A percentile compares a stretch with the other conserved stretches of the same genome.
Conservation (phyloP, 352 stramenopile species). For the Lagenidium giganteum region DNA sequence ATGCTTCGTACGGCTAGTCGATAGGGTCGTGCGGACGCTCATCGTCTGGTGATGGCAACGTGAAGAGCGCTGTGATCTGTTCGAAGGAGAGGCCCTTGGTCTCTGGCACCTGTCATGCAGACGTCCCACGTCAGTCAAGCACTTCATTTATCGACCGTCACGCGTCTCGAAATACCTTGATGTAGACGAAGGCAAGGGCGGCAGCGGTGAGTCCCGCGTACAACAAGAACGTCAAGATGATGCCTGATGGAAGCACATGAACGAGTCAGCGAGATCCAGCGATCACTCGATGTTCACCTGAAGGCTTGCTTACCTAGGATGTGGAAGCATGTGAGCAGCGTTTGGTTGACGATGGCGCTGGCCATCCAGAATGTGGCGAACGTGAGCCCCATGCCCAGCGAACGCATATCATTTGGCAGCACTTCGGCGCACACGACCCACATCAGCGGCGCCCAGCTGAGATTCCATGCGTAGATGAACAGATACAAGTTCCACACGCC, state of each 20-base stretch:
- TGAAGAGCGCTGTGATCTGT: constrained; percentile 55
- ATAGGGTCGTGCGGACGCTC: constrained; percentile 1
- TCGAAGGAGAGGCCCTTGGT: constrained; percentile 56
- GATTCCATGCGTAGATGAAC: constrained; percentile 74
- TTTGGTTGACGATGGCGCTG: constrained; percentile 66
- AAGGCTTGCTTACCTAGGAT: constrained; percentile 30
- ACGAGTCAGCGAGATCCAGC: no score
- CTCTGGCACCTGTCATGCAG: constrained; percentile 40
- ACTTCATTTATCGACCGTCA: background rate
- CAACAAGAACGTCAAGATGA: constrained; percentile 42
- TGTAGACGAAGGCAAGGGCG: constrained; percentile 44
- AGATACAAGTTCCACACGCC: constrained; percentile 60
- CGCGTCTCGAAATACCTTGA: constrained; percentile 25
- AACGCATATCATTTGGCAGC: constrained; percentile 62
- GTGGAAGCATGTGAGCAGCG: constrained; percentile 52
- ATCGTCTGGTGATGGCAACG: no score
- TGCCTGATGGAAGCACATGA: constrained; percentile 11
- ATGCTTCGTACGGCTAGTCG: background rate
- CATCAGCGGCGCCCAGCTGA: constrained; percentile 74
- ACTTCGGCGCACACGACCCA: constrained; percentile 69
- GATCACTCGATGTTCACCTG: background rate
- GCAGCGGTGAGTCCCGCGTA: constrained; percentile 39
- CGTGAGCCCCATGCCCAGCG: constrained; percentile 61
- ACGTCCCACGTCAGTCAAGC: background rate
- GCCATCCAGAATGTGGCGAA: constrained; percentile 73